Base-by-base conservation (phyloP, 2,329 filamentous ascomycete species). In the Gliomastix tumulicola region DNA sequence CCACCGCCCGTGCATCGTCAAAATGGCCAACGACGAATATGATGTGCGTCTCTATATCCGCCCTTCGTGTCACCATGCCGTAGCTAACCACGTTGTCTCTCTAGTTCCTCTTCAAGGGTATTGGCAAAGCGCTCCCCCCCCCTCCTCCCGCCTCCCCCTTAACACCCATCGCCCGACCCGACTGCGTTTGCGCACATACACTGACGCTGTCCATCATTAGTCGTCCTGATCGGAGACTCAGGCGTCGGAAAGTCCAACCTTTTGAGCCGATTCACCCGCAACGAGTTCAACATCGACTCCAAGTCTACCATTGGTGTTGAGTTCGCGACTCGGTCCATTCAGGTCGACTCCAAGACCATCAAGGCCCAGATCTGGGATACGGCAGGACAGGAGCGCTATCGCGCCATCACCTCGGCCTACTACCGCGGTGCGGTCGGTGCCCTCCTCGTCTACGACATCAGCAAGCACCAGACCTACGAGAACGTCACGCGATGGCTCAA, bases 341-440 rank as follows among this genome's bases (percentile, higher is more conserved):
- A 97, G 69, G 92, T 98, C 57, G 92, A 98, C 68, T 85, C 86
- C 59, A 98, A 98, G 79, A 98, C 92, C 47, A 98, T 98, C 81
- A 98, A 98, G 77, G 92, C 92, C 53, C 92, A 98, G 74, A 98
- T 98, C 57, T 98, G 94, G 92, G 92, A 98, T 73, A 98, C 92
- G 41, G 92, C 92, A 49, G 92, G 92, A 50, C 92, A 98, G 72
- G 92, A 98, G 70, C 84, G 92, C 63, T 98, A 97, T 74, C 87
- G 94, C 62, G 92, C 92, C 62, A 98, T 98, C 65, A 98, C 92
- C 52, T 96, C 92, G 42, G 92, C 92, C 50, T 98, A 98, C 74
- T 98, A 98, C 69, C 85, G 92, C 55, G 94, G 92, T 56, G 94
- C 92, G 38, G 92, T 98, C 39, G 92, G 92, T 54, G 92, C 92